Evolutionary conservation across 2,329 filamentous ascomycete genomes (phyloP).

Genomic region (Dactylellina parvicollis): DNA sequence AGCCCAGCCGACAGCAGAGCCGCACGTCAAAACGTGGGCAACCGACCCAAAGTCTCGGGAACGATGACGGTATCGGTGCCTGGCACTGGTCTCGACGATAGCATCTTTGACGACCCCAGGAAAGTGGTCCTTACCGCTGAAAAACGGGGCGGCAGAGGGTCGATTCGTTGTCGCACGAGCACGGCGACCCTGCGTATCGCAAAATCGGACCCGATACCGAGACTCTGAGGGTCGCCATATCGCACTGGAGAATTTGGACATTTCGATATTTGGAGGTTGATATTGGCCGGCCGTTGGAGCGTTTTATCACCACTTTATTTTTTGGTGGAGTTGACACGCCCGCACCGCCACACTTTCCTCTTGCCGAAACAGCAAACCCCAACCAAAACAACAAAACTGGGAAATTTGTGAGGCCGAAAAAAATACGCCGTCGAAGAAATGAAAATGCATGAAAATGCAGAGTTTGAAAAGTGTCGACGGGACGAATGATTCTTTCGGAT

Average conservation of each 20-base stretch:
- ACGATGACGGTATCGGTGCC: slow-evolving; percentile 38
- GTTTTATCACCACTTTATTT: slow-evolving; percentile 33
- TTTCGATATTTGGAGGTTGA: slow-evolving; percentile 36
- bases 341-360: slow-evolving; percentile 47
- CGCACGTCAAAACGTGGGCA: slow-evolving; percentile 54
- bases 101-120: slow-evolving; percentile 26
- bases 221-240: neutral
- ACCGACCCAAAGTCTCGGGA: slow-evolving; percentile 28
- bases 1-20: slow-evolving; percentile 27
- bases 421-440: too few relatives aligned
- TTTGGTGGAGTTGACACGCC: slow-evolving; percentile 22
- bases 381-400: neutral
- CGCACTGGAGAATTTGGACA: slow-evolving; percentile 3
- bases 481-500: too few relatives aligned
- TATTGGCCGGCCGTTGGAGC: slow-evolving; percentile 45
- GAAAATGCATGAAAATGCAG: too few relatives aligned
- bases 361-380: neutral
- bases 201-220: neutral
- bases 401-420: neutral
- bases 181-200: slow-evolving; percentile 35
- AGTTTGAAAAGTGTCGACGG: too few relatives aligned
- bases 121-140: neutral
- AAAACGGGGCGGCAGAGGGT: slow-evolving; percentile 10
- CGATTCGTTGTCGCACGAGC: slow-evolving; percentile 35
- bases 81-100: slow-evolving; percentile 10